Evolutionary conservation across 768 basidiomycete species (phyloP), one percentile per base, ranked within the genome.

Genomic region (Dioszegia aurantiaca): DNA sequence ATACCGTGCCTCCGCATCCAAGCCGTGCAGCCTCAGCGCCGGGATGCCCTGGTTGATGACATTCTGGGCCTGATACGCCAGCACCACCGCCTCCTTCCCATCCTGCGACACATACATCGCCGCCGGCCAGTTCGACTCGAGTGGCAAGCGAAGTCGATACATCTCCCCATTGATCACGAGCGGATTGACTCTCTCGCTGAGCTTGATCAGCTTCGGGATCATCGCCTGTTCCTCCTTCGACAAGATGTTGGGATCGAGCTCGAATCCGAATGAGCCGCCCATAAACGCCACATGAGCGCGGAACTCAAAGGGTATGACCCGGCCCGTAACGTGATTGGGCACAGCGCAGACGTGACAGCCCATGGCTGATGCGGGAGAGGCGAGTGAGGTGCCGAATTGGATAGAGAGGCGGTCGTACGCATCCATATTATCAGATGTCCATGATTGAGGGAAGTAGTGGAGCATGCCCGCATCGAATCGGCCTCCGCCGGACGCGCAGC

Each of bases 261-360:
- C 68, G 57, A 70, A 67, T 12, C 68, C 68, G 48, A 70, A 70
- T 9, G 56, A 59, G 8, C 68, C 68, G 17, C 68, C 60, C 68
- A 70, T 70, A 45, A 70, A 43, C 26, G 68, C 68, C 2, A 70
- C 68, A 44, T 70, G 68, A 4, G 65, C 68, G 27, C 68, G 48
- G 57, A 70, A 70, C 21, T 45, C 59, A 14, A 70, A 37, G 3
- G 68, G 61, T 4, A 63, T 67, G 17, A 31, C 41, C 21, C 68
- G 53, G 16, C 49, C 47, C 0, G 57, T 62, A 33, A 64, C 61
- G 30, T 70, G 63, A 30, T 70, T 70, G 12, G 68, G 68, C 2
- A 56, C 53, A 2, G 65, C 65, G 2, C 62, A 59, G 40, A 70
- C 63, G 53, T 70, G 68, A 14, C 65, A 63, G 5, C 65, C 63